Conservation (phyloP, 2,329 filamentous ascomycete genomes). For the Claviceps sp. region DNA sequence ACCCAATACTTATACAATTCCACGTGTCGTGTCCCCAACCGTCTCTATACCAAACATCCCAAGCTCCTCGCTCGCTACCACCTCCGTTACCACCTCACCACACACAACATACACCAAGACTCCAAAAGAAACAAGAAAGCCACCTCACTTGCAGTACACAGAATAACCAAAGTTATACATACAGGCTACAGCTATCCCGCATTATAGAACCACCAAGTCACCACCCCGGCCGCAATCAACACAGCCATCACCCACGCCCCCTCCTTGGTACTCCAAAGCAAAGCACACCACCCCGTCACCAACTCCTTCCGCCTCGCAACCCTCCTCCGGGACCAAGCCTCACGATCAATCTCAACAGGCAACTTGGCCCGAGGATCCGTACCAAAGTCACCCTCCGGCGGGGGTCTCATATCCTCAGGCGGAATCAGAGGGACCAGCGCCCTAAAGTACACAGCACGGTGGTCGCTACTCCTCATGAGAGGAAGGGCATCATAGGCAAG, state of each 20-base stretch:
- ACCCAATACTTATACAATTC: no score
- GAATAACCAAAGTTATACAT: not conserved
- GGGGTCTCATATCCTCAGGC: slow-evolving; percentile 24
- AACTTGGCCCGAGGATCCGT: slow-evolving; percentile 30
- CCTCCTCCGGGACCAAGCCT: slow-evolving; percentile 38
- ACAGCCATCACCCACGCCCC: slow-evolving; percentile 33
- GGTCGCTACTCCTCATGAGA: slow-evolving; percentile 71
- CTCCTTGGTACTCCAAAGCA: slow-evolving; percentile 39
- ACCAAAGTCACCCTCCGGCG: slow-evolving; percentile 4
- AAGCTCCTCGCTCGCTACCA: no score
- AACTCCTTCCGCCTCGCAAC: slow-evolving; percentile 32
- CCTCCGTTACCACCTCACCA: no score
- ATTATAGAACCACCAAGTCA: slow-evolving; percentile 30
- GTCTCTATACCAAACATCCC: no score
- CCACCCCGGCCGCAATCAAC: slow-evolving; percentile 26
- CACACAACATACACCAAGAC: not conserved
- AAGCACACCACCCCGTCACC: slow-evolving; percentile 39
- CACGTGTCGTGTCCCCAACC: no score
- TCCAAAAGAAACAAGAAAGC: no score
- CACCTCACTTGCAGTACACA: not conserved
- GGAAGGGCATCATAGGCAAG: slow-evolving; percentile 63
- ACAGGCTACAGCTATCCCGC: slow-evolving; percentile 2
- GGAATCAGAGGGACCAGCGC: slow-evolving; percentile 49
- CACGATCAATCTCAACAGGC: slow-evolving; percentile 39
- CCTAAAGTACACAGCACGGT: slow-evolving; percentile 68